Evolutionary conservation across 345 rosid genomes (phyloP).

Genomic region (Kandelia obovata): DNA sequence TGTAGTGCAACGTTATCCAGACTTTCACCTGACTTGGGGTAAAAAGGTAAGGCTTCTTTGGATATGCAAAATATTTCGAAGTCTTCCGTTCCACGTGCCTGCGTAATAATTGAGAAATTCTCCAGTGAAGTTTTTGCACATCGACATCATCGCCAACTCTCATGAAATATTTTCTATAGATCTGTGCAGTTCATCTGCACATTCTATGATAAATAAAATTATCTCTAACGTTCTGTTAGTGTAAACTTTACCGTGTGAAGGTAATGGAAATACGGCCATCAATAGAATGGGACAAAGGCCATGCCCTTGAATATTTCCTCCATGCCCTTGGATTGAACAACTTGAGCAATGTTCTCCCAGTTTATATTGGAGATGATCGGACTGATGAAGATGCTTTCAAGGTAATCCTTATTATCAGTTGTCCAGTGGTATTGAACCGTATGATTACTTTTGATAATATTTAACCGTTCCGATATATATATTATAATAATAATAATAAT

Average conservation of each 20-base stretch:
- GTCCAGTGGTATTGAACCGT: too few species aligned
- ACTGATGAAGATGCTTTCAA: conserved; percentile 54
- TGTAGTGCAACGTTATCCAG: conserved; percentile 27
- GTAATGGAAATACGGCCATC: conserved; percentile 51
- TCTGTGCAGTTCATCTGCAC: not conserved
- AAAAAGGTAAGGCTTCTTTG: conserved; percentile 30
- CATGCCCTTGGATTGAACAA: conserved; percentile 39
- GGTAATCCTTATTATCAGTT: conserved; percentile 19
- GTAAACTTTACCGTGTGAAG: conserved; percentile 7
- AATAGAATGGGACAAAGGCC: conserved; percentile 56
- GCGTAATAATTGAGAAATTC: too few species aligned
- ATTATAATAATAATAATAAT: too few species aligned
- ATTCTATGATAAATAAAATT: not conserved
- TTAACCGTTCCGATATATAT: too few species aligned
- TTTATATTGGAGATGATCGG: conserved; percentile 51
- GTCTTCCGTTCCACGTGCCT: too few species aligned
- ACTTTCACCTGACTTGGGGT: conserved; percentile 35
- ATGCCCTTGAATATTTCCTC: conserved; percentile 49
- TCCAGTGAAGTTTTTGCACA: too few species aligned
- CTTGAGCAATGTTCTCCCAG: conserved; percentile 36
- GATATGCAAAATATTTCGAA: not conserved
- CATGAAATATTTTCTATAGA: too few species aligned
- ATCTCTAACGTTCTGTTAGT: not conserved
- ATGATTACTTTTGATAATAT: too few species aligned
- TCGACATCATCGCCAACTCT: too few species aligned